A percentile compares a stretch with the other conserved stretches of the same genome.
These are phyloP conservation scores for Bolboschoenus planiculmis DNA, from an alignment of 176 grass and related monocot genomes.

Conservation along the genomic window DNA sequence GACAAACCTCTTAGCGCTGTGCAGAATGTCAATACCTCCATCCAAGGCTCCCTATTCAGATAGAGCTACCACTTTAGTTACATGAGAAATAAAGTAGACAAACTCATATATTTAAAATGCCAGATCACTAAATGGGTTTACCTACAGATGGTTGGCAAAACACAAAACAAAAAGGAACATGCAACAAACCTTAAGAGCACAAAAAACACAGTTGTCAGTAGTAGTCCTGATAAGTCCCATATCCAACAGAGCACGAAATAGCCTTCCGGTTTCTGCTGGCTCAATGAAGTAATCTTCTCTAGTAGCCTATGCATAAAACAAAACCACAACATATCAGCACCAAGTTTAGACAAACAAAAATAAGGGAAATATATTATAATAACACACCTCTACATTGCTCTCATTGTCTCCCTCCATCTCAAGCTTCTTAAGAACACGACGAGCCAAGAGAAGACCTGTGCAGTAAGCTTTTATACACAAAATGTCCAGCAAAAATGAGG, in stretches of 20 bases:
- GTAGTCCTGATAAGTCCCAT: conserved; percentile 76
- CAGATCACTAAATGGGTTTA: neutral
- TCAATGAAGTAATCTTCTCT: conserved; percentile 78
- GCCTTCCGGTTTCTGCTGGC: conserved; percentile 65
- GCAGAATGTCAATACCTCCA: conserved; percentile 80
- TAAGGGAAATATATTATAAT: neutral
- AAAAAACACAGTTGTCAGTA: conserved; percentile 72
- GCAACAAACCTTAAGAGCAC: conserved; percentile 61
- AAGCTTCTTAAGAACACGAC: conserved; percentile 57
- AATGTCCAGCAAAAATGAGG: neutral
- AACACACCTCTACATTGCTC: conserved; percentile 66
- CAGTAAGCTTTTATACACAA: conserved; percentile 45
- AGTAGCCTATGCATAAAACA: conserved; percentile 41
- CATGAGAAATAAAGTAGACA: neutral
- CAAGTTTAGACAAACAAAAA: neutral
- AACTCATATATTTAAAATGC: neutral
- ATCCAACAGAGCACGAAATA: conserved; percentile 75
- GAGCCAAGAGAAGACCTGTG: conserved; percentile 74
- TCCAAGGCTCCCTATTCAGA: conserved; percentile 60
- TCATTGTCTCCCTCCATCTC: conserved; percentile 63
- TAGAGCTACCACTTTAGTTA: neutral
- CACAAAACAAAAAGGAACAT: neutral
- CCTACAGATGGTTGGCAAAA: neutral
- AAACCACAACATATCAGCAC: neutral
- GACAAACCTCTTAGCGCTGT: conserved; percentile 80